Percentiles rank a stretch among this genome's conserved stretches.
These are phyloP conservation scores for Leishmania lainsoni DNA, from an alignment of 208 protist genomes.

Conservation along the genomic window DNA sequence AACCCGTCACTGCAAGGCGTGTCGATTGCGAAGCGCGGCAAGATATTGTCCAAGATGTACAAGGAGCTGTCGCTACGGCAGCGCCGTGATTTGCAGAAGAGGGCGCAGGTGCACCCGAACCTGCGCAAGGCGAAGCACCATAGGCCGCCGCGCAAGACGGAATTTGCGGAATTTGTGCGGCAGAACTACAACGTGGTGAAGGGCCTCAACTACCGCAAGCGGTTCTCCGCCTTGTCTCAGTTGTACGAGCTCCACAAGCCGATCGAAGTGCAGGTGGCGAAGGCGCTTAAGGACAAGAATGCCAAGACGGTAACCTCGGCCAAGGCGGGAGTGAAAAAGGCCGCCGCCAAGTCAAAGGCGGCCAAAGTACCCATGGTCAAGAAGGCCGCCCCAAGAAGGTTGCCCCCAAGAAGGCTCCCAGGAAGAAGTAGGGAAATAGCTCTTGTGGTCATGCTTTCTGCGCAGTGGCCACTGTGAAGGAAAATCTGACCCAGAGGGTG, in stretches of 20 bases:
- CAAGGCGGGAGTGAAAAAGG: slow-evolving; percentile 34
- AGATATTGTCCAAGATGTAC: slow-evolving; percentile 85
- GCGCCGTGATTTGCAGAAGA: slow-evolving; percentile 54
- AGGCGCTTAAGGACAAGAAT: slow-evolving; percentile 48
- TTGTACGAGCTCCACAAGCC: slow-evolving; percentile 82
- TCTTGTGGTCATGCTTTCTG: not conserved
- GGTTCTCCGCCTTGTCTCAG: slow-evolving; percentile 76
- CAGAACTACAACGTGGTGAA: slow-evolving; percentile 79
- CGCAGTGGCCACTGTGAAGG: not conserved
- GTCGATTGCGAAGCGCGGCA: slow-evolving; percentile 63
- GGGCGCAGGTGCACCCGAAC: slow-evolving; percentile 62
- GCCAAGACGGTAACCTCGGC: slow-evolving; percentile 28
- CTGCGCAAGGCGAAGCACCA: slow-evolving; percentile 37
- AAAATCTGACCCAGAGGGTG: not conserved
- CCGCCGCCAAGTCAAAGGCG: slow-evolving; percentile 21
- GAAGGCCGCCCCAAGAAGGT: not conserved
- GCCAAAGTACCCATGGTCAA: slow-evolving; percentile 1
- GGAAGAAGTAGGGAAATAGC: not conserved
- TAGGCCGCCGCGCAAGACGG: slow-evolving; percentile 24
- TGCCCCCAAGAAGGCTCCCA: not conserved
- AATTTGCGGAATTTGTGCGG: slow-evolving; percentile 76
- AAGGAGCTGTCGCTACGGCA: slow-evolving; percentile 67
- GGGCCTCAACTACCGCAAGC: slow-evolving; percentile 64
- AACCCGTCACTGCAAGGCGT: slow-evolving; percentile 77
- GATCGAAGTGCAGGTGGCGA: slow-evolving; percentile 53